Evolutionary conservation across 257 asterid species (phyloP).

Genomic region (Ehretia macrophylla): DNA sequence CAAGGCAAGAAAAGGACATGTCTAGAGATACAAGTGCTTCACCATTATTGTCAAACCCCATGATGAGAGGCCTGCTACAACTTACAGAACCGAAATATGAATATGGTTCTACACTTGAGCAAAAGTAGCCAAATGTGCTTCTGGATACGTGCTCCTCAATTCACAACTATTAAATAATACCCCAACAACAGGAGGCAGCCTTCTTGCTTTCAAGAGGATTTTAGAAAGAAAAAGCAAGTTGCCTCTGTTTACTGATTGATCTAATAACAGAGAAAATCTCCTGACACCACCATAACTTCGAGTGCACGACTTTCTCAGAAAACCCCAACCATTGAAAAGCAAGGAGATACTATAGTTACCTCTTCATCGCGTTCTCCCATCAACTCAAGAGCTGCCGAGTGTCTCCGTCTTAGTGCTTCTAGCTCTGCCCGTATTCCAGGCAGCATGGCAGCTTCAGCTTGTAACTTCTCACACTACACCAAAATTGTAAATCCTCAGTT

Average conservation of each 20-base stretch:
- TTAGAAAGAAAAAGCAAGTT: too few species aligned
- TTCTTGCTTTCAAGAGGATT: too few species aligned
- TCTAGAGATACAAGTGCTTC: neutral
- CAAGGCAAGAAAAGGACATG: neutral
- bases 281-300: neutral
- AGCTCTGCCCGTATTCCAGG: slow-evolving; percentile 94
- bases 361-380: slow-evolving; percentile 99
- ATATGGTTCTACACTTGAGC: too few species aligned
- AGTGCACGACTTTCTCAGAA: slow-evolving; percentile 2
- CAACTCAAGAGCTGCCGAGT: slow-evolving; percentile 92
- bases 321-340: slow-evolving; percentile 1
- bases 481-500: slow-evolving; percentile 3
- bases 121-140: too few species aligned
- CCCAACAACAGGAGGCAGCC: too few species aligned
- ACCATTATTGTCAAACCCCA: too few species aligned
- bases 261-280: too few species aligned
- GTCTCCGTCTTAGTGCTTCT: slow-evolving; percentile 91
- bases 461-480: slow-evolving; percentile 78
- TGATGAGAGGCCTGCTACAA: too few species aligned
- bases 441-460: slow-evolving; percentile 65
- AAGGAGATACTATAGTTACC: slow-evolving; percentile 36
- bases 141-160: too few species aligned
- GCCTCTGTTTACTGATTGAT: too few species aligned
- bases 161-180: too few species aligned
- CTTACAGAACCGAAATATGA: too few species aligned